These are phyloP conservation scores for Boletus subparvulus DNA, from an alignment of 768 basidiomycete genomes.

Conservation along the genomic window DNA sequence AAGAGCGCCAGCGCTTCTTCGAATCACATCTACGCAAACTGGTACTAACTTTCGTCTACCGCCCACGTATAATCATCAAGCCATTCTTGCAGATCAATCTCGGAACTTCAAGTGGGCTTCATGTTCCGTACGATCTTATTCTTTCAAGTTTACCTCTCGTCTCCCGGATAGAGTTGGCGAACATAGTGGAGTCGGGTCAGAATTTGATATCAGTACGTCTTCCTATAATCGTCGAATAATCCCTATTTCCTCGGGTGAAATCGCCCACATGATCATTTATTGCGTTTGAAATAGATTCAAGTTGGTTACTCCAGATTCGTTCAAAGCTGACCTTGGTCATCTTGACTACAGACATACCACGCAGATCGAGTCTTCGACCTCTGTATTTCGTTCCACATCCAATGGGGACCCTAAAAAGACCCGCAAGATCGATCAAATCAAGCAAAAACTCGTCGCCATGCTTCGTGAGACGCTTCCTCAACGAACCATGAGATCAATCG, in stretches of 20 bases:
- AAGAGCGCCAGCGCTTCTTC: no score
- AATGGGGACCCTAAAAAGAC: not conserved
- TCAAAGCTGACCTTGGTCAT: no score
- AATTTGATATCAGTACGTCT: no score
- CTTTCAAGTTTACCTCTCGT: not conserved
- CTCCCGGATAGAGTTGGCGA: not conserved
- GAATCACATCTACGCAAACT: no score
- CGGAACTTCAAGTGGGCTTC: not conserved
- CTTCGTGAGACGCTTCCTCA: not conserved
- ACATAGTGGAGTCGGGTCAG: no score
- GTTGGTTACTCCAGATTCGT: no score
- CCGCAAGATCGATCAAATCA: slow-evolving; percentile 3
- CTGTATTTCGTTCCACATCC: no score
- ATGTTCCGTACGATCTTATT: not conserved
- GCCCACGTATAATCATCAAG: no score
- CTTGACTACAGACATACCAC: not conserved
- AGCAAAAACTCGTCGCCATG: slow-evolving; percentile 1
- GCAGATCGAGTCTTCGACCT: not conserved
- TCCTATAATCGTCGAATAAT: no score
- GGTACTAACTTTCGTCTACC: no score
- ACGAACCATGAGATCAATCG: not conserved
- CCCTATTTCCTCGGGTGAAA: not conserved
- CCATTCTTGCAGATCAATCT: not conserved
- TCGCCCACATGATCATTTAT: no score
- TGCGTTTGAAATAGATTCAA: no score